Evolutionary conservation across 2,329 filamentous ascomycete genomes (phyloP).

Genomic region (Fonsecaea multimorphosa): DNA sequence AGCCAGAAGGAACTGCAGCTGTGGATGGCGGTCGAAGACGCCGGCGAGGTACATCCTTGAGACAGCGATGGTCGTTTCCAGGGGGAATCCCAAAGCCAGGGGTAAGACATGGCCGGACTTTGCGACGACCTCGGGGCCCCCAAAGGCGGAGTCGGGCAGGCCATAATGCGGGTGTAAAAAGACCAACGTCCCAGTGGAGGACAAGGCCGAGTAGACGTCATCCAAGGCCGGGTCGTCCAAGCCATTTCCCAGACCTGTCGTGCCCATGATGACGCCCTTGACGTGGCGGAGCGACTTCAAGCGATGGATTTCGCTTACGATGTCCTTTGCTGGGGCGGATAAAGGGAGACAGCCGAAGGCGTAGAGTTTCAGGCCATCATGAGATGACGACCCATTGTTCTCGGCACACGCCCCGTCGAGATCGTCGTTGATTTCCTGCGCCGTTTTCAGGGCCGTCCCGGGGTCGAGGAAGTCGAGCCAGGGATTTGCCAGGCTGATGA

Average conservation of each 20-base stretch:
- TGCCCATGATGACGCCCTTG: slow-evolving; percentile 87
- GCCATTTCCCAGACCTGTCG: slow-evolving; percentile 77
- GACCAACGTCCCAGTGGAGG: slow-evolving; percentile 68
- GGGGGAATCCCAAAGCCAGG: slow-evolving; percentile 82
- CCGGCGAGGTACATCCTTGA: slow-evolving; percentile 85
- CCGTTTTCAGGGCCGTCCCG: slow-evolving; percentile 66
- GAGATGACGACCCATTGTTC: slow-evolving; percentile 41
- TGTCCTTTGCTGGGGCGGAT: slow-evolving; percentile 66
- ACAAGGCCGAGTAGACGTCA: slow-evolving; percentile 73
- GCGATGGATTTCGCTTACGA: slow-evolving; percentile 70
- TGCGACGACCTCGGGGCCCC: slow-evolving; percentile 71
- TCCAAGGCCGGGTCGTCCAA: slow-evolving; percentile 78
- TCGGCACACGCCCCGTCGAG: slow-evolving; percentile 73
- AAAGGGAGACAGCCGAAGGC: slow-evolving; percentile 84
- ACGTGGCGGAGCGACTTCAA: slow-evolving; percentile 69
- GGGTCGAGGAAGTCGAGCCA: slow-evolving; percentile 84
- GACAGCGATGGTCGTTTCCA: slow-evolving; percentile 91
- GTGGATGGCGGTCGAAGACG: slow-evolving; percentile 77
- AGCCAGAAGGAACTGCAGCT: slow-evolving; percentile 76
- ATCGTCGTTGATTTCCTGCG: slow-evolving; percentile 75
- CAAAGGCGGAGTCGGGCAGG: slow-evolving; percentile 79
- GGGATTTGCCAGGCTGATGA: slow-evolving; percentile 88
- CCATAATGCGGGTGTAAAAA: slow-evolving; percentile 95
- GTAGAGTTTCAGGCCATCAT: slow-evolving; percentile 63
- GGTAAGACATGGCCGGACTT: slow-evolving; percentile 87